Conservation (phyloP, 768 basidiomycete genomes). For the Boletus tomentosulus region DNA sequence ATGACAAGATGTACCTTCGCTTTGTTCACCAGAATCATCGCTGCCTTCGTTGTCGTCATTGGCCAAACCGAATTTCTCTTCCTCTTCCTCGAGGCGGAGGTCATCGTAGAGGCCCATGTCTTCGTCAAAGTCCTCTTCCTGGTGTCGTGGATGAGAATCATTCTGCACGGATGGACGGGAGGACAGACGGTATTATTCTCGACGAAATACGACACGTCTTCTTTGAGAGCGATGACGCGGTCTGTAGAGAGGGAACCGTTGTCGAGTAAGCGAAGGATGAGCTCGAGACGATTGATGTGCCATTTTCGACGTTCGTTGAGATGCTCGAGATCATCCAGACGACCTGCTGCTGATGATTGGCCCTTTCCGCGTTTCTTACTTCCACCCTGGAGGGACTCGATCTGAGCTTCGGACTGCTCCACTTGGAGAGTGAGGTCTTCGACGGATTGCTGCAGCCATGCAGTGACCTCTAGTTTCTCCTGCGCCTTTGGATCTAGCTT, state of each 20-base stretch:
- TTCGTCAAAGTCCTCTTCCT: slow-evolving; percentile 98
- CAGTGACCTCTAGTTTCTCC: slow-evolving; percentile 85
- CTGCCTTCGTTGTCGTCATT: slow-evolving; percentile 65
- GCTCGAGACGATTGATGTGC: slow-evolving; percentile 90
- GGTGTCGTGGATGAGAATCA: slow-evolving; percentile 19
- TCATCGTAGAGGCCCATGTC: slow-evolving; percentile 98
- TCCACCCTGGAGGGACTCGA: slow-evolving; percentile 74
- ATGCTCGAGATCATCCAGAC: slow-evolving; percentile 78
- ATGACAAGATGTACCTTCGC: slow-evolving; percentile 54
- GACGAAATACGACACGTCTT: slow-evolving; percentile 95
- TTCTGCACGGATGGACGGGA: slow-evolving; percentile 2
- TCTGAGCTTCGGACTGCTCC: slow-evolving; percentile 91
- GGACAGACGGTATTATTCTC: slow-evolving; percentile 87
- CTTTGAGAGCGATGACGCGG: slow-evolving; percentile 76
- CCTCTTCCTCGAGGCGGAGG: slow-evolving; percentile 94
- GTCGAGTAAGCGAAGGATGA: slow-evolving; percentile 88
- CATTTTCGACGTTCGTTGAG: slow-evolving; percentile 93
- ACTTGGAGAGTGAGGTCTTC: slow-evolving; percentile 93
- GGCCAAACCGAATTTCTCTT: slow-evolving; percentile 84
- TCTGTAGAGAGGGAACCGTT: slow-evolving; percentile 88
- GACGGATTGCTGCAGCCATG: slow-evolving; percentile 85
- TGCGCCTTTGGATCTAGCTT: slow-evolving; percentile 97
- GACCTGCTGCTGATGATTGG: slow-evolving; percentile 58
- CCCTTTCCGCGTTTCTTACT: slow-evolving; percentile 85
- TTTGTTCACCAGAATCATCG: slow-evolving; percentile 69